A percentile compares a stretch with the other conserved stretches of the same genome.
These are phyloP conservation scores for Solanum paucissectum DNA, from an alignment of 257 asterid species.

Conservation along the genomic window DNA sequence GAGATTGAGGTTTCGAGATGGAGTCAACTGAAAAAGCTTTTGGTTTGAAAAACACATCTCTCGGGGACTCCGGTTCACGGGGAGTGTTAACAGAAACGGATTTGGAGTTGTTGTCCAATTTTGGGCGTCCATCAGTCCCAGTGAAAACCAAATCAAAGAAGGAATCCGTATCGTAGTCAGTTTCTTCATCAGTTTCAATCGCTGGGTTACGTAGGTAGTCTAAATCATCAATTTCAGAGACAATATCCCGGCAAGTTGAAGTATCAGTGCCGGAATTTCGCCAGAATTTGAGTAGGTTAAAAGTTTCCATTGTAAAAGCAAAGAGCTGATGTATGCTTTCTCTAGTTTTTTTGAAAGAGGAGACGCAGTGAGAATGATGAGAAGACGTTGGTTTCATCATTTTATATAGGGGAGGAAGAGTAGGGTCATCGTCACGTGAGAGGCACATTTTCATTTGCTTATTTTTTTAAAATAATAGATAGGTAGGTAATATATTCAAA, in stretches of 20 bases:
- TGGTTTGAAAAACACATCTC: slow-evolving; percentile 22
- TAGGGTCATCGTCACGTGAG: background rate
- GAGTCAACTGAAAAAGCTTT: slow-evolving; percentile 7
- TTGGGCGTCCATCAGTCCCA: background rate
- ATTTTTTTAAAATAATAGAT: background rate
- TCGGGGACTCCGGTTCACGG: slow-evolving; percentile 32
- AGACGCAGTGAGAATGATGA: background rate
- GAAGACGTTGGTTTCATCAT: background rate
- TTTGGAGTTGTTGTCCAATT: background rate
- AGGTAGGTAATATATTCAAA: background rate
- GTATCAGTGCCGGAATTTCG: slow-evolving; percentile 22
- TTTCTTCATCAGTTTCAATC: background rate
- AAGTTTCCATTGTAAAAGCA: slow-evolving; percentile 39
- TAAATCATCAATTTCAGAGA: background rate
- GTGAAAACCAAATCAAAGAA: background rate
- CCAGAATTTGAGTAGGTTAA: slow-evolving; percentile 52
- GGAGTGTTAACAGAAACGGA: slow-evolving; percentile 22
- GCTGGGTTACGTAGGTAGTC: slow-evolving; percentile 16
- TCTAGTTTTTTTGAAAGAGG: background rate
- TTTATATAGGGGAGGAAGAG: background rate
- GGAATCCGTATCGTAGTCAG: background rate
- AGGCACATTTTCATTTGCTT: background rate
- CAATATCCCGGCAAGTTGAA: slow-evolving; percentile 19
- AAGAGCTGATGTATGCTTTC: background rate
- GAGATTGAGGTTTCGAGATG: slow-evolving; percentile 29